Evolutionary conservation across 345 rosid genomes (phyloP).

Genomic region (Moricandia moricandioides): DNA sequence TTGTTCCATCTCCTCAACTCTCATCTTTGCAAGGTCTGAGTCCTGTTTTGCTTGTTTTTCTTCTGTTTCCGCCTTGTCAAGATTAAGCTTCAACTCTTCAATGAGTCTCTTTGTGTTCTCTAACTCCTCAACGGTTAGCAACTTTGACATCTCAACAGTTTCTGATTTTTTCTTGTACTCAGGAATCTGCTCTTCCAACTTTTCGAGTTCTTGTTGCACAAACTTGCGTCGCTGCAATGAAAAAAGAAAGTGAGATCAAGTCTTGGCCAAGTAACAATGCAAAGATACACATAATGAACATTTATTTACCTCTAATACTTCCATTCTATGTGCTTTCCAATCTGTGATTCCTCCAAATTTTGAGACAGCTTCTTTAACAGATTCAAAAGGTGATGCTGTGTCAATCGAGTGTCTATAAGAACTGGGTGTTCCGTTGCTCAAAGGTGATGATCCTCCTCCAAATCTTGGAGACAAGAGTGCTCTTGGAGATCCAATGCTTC

Average conservation of each 20-base stretch:
- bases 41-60: slow-evolving; percentile 92
- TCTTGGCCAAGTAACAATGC: slow-evolving; percentile 1
- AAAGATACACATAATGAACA: background rate
- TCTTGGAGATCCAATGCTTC: slow-evolving; percentile 35
- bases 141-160: slow-evolving; percentile 60
- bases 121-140: slow-evolving; percentile 59
- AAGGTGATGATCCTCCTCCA: slow-evolving; percentile 33
- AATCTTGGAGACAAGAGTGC: slow-evolving; percentile 38
- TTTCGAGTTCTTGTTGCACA: slow-evolving; percentile 75
- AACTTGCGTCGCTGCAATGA: slow-evolving; percentile 54
- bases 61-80: slow-evolving; percentile 88
- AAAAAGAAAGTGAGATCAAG: background rate
- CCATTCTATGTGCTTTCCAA: slow-evolving; percentile 89
- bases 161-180: slow-evolving; percentile 55
- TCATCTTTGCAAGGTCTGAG: slow-evolving; percentile 79
- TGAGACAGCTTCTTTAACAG: slow-evolving; percentile 94
- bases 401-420: slow-evolving; percentile 63
- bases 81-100: slow-evolving; percentile 79
- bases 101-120: slow-evolving; percentile 75
- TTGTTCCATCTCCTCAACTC: slow-evolving; percentile 91
- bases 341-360: slow-evolving; percentile 95
- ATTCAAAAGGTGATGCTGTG: slow-evolving; percentile 84
- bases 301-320: slow-evolving; percentile 70
- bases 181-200: slow-evolving; percentile 67
- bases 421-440: slow-evolving; percentile 36